Evolutionary conservation across 768 basidiomycete species (phyloP).

Genomic region (Termitomyces sp.): DNA sequence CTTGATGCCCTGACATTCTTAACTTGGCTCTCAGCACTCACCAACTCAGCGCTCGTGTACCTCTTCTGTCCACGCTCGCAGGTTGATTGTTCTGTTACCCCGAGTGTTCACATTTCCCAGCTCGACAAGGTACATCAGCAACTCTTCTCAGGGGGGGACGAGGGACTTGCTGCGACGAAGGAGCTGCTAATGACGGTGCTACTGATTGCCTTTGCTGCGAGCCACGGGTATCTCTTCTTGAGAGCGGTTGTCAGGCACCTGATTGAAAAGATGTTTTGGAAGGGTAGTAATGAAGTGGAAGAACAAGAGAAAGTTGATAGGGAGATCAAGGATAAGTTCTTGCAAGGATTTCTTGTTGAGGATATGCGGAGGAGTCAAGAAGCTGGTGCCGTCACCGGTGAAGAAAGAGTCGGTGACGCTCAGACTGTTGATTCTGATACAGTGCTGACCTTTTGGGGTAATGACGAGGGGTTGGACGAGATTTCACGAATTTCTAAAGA

Average conservation of each 20-base stretch:
- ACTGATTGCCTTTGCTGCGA: conserved; percentile 75
- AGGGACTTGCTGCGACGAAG: conserved; percentile 30
- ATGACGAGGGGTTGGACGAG: conserved; percentile 72
- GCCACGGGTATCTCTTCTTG: conserved; percentile 77
- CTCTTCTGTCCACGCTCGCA: conserved; percentile 52
- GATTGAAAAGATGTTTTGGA: conserved; percentile 75
- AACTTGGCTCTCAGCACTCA: conserved; percentile 84
- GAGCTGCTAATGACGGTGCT: conserved; percentile 57
- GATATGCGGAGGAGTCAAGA: conserved; percentile 13
- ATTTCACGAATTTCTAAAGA: conserved; percentile 64
- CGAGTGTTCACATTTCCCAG: conserved; percentile 8
- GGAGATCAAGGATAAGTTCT: conserved; percentile 33
- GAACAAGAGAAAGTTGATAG: conserved; percentile 51
- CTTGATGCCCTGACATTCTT: conserved; percentile 82
- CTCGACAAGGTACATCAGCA: conserved; percentile 24
- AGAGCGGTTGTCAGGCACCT: conserved; percentile 58
- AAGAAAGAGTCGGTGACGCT: conserved; percentile 9
- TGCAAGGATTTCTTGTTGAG: conserved; percentile 22
- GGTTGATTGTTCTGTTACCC: conserved; percentile 13
- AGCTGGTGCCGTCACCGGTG: not conserved
- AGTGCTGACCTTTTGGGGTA: conserved; percentile 54
- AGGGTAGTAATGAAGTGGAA: conserved; percentile 60
- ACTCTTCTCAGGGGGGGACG: conserved; percentile 15
- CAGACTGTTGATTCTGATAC: conserved; percentile 11
- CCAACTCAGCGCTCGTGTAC: conserved; percentile 87